A percentile compares a stretch with the other conserved stretches of the same genome.
These are phyloP conservation scores for Bolboschoenoplectus hybrid DNA, from an alignment of 202 grass and related monocot species.

Conservation along the genomic window DNA sequence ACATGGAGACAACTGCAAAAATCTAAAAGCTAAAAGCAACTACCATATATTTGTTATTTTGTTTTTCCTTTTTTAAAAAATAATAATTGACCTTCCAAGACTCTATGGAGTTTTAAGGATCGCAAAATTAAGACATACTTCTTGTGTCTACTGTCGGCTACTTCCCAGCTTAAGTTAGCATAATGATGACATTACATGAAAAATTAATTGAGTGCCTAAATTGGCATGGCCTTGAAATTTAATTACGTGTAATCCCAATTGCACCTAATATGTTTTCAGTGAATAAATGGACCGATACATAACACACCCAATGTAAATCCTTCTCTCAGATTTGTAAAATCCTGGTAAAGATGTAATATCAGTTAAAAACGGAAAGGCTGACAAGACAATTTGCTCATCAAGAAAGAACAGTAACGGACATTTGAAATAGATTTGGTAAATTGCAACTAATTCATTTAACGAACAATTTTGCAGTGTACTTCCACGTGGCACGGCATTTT, in stretches of 20 bases:
- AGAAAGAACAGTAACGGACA: background rate
- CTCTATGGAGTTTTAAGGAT: background rate
- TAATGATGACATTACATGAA: conserved; percentile 25
- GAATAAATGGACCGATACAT: conserved; percentile 23
- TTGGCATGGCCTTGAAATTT: background rate
- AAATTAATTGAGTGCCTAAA: conserved; percentile 26
- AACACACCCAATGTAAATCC: background rate
- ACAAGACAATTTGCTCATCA: background rate
- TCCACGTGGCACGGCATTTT: background rate
- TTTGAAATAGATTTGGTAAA: conserved; percentile 14
- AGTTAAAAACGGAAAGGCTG: conserved; percentile 4
- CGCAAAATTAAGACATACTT: conserved; percentile 4
- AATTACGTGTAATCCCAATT: background rate
- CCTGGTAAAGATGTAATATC: background rate
- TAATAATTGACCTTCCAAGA: conserved; percentile 11
- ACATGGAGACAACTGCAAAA: conserved; percentile 1
- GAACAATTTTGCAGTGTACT: background rate
- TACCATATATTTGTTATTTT: background rate
- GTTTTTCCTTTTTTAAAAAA: background rate
- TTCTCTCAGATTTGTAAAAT: conserved; percentile 19
- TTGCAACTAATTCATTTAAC: background rate
- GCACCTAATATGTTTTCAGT: background rate
- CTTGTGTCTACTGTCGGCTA: background rate
- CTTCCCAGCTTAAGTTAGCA: background rate
- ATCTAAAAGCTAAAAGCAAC: conserved; percentile 24